Evolutionary conservation across 106 monocot species (phyloP), one percentile per base, ranked within the genome.

Genomic region (Apostasia ramifera): DNA sequence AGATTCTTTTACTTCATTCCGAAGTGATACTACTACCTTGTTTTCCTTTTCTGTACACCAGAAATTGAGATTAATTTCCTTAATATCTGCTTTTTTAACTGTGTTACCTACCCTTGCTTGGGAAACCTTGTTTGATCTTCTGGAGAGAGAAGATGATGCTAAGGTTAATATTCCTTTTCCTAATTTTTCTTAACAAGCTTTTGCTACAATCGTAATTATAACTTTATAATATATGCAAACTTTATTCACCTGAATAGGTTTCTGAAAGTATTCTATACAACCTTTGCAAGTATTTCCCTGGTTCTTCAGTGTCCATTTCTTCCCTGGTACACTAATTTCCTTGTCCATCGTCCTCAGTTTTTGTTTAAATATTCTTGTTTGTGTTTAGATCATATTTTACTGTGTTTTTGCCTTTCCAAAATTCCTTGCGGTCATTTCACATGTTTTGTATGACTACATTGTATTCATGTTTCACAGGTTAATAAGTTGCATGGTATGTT

Each of bases 51-150:
- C 74, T 63, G 53, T 67, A 26, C 73, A 81, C 71, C 79, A 73
- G 73, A 92, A 83, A 78, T 58, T 82, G 47, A 77, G 82, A 57
- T 71, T 97, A 71, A 71, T 87, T 47, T 79, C 72, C 38, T 53
- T 76, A 47, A 77, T 92, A 75, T 80, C 92, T 26, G 38, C 74
- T 37, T 92, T 97, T 76, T 89, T 72, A 65, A 79, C 86, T 51
- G 60, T 89, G 3, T 76, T 81, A 39, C 86, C 92, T 69, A 6
- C 50, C 67, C 75, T 68, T 55, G 80, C 89, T 11, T 85, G 89
- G 89, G 74, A 97, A 57, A 68, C 82, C 15, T 74, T 97, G 72
- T 71, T 80, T 73, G 77, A 75, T 70, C 54, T 86, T 12, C 47
- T 77, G 52, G 71, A 64, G 3, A 61, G 77, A 70, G 89, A 84